Conservation (phyloP, 2,329 filamentous ascomycete genomes). For the Ascochyta lentis region DNA sequence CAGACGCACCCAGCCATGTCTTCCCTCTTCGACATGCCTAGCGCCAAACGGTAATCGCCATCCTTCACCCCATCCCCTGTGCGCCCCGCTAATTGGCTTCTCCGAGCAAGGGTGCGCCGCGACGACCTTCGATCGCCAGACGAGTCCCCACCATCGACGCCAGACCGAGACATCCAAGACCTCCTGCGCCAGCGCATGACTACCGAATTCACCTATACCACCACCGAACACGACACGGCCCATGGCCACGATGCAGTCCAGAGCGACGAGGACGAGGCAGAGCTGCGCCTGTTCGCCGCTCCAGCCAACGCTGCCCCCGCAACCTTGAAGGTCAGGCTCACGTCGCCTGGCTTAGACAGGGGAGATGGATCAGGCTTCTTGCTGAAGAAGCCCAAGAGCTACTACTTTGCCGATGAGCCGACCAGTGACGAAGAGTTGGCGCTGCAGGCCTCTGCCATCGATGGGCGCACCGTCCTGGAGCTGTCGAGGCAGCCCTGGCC, state of each 20-base stretch:
- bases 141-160: conserved; percentile 44
- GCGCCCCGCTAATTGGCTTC: neutral
- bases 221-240: conserved; percentile 5
- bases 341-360: conserved; percentile 35
- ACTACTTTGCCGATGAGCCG: conserved; percentile 44
- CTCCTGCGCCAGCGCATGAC: conserved; percentile 37
- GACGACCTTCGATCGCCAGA: conserved; percentile 44
- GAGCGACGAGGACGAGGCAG: conserved; percentile 39
- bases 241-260: conserved; percentile 8
- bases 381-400: conserved; percentile 39
- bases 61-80: neutral
- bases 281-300: conserved; percentile 46
- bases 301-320: conserved; percentile 28
- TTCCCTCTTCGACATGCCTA: conserved; percentile 30
- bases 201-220: conserved; percentile 35
- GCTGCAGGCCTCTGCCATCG: conserved; percentile 36
- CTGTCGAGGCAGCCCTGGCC: conserved; percentile 43
- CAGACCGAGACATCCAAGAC: conserved; percentile 41
- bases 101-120: conserved; percentile 38
- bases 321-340: conserved; percentile 40
- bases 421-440: conserved; percentile 32
- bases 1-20: conserved; percentile 24
- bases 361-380: conserved; percentile 37
- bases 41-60: conserved; percentile 33
- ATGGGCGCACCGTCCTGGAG: conserved; percentile 36